Base-by-base conservation (phyloP, 2,329 filamentous ascomycete species). In the Pezicula carpinea region DNA sequence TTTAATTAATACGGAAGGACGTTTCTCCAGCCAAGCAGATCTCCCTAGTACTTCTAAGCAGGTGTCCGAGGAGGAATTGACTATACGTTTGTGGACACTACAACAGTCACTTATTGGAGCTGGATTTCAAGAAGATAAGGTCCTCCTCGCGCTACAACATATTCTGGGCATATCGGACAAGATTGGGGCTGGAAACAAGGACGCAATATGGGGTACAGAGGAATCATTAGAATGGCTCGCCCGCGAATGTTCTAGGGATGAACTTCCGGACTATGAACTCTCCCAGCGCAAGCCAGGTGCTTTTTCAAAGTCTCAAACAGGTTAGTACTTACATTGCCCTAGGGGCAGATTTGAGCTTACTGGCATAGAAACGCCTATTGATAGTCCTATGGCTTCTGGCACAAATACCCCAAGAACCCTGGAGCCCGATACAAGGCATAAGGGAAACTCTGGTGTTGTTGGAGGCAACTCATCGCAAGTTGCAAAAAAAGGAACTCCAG, bases 191-290 rank as follows among this genome's bases (percentile, higher is more conserved):
- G 69, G 70, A 17, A 72, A 66, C 50, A 85, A 81, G 56, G 86
- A 89, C 53, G 75, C 76, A 36, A 77, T 90, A 13, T 95, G 89
- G 87, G 90, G 91, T 8, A 70, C 97, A 31, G 85, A 95, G 51
- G 91, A 96, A 66, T 83, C 87, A 21, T 66, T 99, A 17, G 89
- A 96, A 58, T 96, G 90, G 89, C 76, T 97, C 45, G 88, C 89
- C n/a, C 73, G 88, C 54, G 80, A 93, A 62, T 88, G 85, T 57
- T 69, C 76, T 13, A 69, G 75, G 52, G 77, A 82, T 1, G 84
- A 91, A 57, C 73, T 92, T 31, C 86, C 86, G 5, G 75, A 81
- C 39, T 95, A 93, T 63, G 82, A 86, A 17, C 74, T 72, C 47
- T 69, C 64, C 44, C 54, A 60, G 36, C 51, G 59, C 21, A 63